Base-by-base conservation (phyloP, 306 rosid species). In the Ceratonia siliqua region DNA sequence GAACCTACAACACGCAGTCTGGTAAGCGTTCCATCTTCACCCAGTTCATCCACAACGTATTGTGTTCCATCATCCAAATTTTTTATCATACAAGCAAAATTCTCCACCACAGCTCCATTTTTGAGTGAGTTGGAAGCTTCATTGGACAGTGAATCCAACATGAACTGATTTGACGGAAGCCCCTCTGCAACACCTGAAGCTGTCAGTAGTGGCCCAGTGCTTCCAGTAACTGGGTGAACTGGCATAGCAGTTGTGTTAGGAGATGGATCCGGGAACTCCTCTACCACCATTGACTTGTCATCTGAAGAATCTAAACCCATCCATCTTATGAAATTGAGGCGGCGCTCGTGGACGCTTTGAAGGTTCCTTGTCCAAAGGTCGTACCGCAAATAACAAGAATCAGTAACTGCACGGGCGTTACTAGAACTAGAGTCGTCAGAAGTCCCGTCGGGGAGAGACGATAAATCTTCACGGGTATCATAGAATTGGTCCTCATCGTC, bases 401-500 rank as follows among this genome's bases (percentile, higher is more conserved):
- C 57, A 75, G 70, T 53, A 43, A 61, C 66, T 55, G 36, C 78
- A 73, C 65, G 54, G 6, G 58, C 65, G 50, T 35, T 13, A 65
- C 70, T 63, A 59, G 85, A 79, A 58, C 82, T 78, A 57, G 78
- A 82, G 65, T 77, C 88, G 73, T 78, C 89, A 6, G 85, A 86
- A 78, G 72, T 76, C 80, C 76, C 82, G 81, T 87, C 97, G 33
- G 93, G 82, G n/a, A 80, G 81, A 57, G 91, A 89, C 72, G 89
- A 85, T 15, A 89, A 63, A 70, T 89, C 96, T 72, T 92, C 97
- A 35, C 88, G 81, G 2, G 92, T 82, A 73, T 92, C 97, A 79
- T 84, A 86, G 79, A 88, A 92, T 22, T 78, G 88, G 59, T 86
- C 96, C 25, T 71, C 87, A 64, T 70, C 85, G 65, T 72, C 84